Conservation (phyloP, 2,329 filamentous ascomycete genomes). For the Colletotrichum costaricense region DNA sequence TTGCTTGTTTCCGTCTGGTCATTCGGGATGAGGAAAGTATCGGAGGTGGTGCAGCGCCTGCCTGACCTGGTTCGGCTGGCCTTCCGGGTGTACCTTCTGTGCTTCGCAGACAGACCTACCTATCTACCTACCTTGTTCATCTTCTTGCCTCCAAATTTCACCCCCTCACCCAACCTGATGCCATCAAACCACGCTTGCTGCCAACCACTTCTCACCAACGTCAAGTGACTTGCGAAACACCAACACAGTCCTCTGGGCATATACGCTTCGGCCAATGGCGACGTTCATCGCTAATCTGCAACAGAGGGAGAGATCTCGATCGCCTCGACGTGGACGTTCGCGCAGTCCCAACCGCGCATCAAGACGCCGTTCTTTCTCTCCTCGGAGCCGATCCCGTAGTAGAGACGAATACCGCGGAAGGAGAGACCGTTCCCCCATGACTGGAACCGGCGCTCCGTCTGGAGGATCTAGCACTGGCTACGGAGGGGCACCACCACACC, state of each 20-base stretch:
- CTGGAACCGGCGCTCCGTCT: constrained; percentile 74
- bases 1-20: not conserved
- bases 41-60: not conserved
- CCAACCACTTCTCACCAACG: not conserved
- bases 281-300: constrained; percentile 34
- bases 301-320: constrained; percentile 87
- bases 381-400: constrained; percentile 82
- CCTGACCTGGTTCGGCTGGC: not conserved
- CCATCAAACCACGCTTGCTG: too few relatives aligned
- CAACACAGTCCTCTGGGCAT: not conserved
- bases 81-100: not conserved
- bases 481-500: constrained; percentile 69
- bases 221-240: not conserved
- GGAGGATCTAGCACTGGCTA: constrained; percentile 78
- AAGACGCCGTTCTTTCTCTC: constrained; percentile 82
- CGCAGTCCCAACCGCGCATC: constrained; percentile 80
- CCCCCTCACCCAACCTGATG: not conserved
- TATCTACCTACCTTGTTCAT: not conserved
- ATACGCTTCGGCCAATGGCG: constrained; percentile 31
- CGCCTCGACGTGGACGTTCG: constrained; percentile 82
- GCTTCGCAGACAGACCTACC: not conserved
- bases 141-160: not conserved
- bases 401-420: constrained; percentile 81
- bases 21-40: not conserved
- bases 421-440: constrained; percentile 87